Evolutionary conservation across 2,329 filamentous ascomycete species (phyloP), one percentile per base, ranked within the genome.

Genomic region (Pseudocercospora cruenta): DNA sequence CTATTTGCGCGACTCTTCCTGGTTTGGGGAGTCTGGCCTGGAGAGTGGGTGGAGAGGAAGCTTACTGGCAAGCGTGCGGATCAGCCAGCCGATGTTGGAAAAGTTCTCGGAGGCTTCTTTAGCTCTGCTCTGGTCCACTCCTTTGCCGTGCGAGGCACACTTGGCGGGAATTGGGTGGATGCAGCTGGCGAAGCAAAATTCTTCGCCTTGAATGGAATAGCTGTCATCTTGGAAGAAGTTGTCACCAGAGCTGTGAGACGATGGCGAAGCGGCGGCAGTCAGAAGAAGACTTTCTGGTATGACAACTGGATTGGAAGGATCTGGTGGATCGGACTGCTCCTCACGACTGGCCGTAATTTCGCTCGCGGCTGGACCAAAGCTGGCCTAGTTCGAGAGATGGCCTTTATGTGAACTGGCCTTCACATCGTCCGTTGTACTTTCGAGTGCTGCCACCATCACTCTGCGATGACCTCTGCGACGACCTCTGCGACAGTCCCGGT

Each of bases 1-100:
- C 71, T 82, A 0, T 82, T 82, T 62, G 80, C 80, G 1, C 74
- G 80, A 8, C 69, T 82, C 19, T 82, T 82, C 66, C 74, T 82
- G 4, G 80, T 82, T 4, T 82, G 81, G 63, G 80, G 80, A 5
- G 78, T 82, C 12, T 82, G 80, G 80, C 80, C 80, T 1, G 80
- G 80, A 2, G 79, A 82, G 67, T 82, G 78, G 77, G 14, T 79
- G 0, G 80, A 82, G 70, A 70, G 79, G 10, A 80, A 74, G 63
- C 51, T 82, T 21, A 75, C 73, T 4, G 75, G 79, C 8, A 82
- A 81, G 67, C 28, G 64, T 1, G 6, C 43, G 0, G 70, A 77
- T 19, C 70, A 80, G 65, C 73, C 74, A 5, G 80, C 80, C 1
- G 80, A 82, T 70, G 69, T 81, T 31, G 80, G 80, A 0, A 82